Conservation (phyloP, 1,284 basidiomycete genomes). For the Ganoderma boninense region DNA sequence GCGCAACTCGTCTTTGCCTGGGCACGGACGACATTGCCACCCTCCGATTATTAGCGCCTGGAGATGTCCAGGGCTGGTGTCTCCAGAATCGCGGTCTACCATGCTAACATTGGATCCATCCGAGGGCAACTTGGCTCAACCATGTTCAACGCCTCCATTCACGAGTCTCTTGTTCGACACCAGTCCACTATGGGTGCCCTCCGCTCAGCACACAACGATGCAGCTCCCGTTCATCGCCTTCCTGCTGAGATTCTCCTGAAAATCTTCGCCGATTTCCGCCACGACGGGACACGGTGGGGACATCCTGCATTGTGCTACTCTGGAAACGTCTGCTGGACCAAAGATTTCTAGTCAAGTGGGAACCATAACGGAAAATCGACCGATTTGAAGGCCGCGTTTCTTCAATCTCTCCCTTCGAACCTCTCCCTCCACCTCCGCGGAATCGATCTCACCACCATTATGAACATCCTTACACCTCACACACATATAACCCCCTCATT, state of each 20-base stretch:
- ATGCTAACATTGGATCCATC: not conserved
- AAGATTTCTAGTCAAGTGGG: not conserved
- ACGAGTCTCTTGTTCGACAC: not conserved
- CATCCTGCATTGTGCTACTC: not conserved
- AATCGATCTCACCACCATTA: not conserved
- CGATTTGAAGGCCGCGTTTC: not conserved
- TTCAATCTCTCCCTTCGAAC: not conserved
- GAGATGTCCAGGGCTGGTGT: not conserved
- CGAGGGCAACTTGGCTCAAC: not conserved
- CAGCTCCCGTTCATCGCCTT: not conserved
- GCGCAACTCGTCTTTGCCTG: not conserved
- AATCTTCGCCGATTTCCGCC: not conserved
- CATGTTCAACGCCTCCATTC: not conserved
- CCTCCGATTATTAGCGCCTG: not conserved
- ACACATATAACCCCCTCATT: not conserved
- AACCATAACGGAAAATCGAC: not conserved
- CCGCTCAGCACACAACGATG: not conserved
- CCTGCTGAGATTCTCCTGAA: not conserved
- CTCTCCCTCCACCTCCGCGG: not conserved
- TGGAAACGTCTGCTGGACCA: not conserved
- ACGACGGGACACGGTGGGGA: not conserved
- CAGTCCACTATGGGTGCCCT: not conserved
- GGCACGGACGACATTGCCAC: not conserved
- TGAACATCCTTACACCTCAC: not conserved
- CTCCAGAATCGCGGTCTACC: not conserved